Percentiles rank a stretch among this genome's conserved stretches.
phyloP scores from a whole-genome alignment of 306 rosid genomes.

The Vicia sativa region DNA sequence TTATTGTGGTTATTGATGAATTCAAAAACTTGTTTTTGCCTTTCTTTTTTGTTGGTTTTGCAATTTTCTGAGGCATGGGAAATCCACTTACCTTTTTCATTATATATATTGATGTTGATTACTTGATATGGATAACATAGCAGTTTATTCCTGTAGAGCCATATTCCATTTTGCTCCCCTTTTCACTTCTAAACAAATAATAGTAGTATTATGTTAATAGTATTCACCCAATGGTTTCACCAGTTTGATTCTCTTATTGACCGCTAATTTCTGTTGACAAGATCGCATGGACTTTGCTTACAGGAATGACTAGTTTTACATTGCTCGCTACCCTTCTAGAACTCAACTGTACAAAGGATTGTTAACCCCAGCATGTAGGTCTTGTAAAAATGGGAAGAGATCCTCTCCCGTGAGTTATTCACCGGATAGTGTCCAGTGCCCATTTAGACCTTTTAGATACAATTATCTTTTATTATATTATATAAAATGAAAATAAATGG shows the following conservation, averaged over 20 bases:
- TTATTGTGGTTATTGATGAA: background rate
- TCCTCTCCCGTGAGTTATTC: no score
- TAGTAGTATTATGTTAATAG: background rate
- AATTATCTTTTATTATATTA: no score
- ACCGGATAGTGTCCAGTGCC: no score
- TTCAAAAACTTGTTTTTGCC: constrained; percentile 1
- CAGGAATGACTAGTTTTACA: background rate
- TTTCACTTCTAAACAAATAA: background rate
- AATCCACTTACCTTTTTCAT: background rate
- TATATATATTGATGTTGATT: no score
- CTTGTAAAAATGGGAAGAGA: no score
- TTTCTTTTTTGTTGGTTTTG: background rate
- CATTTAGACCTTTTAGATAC: no score
- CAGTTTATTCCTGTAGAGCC: constrained; percentile 7
- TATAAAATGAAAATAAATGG: no score
- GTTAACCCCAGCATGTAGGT: background rate
- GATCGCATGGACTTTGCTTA: background rate
- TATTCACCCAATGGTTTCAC: constrained; percentile 13
- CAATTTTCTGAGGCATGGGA: background rate
- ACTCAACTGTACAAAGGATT: background rate
- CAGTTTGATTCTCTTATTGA: constrained; percentile 23
- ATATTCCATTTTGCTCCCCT: background rate
- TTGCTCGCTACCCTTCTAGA: background rate
- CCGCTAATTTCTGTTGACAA: background rate
- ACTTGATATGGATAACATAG: no score